phyloP scores from a whole-genome alignment of 441 rosid genomes.

The Rhodomyrtus psidioides region DNA sequence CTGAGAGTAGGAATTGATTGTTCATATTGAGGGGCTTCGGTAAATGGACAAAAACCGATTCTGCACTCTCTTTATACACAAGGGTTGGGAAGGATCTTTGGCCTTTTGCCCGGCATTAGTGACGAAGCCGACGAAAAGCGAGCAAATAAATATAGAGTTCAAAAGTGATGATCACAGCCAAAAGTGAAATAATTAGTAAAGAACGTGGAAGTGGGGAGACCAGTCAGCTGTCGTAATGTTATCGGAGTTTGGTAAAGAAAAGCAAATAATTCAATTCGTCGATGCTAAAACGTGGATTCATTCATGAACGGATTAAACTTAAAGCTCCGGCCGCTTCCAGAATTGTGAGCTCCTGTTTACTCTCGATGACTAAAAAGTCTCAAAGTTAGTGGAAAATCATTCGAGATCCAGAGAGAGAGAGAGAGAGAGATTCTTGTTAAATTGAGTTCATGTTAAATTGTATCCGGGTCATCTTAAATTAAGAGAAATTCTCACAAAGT shows the following conservation, averaged over 20 bases:
- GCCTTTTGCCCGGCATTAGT: background rate
- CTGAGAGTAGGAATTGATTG: background rate
- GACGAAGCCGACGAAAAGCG: background rate
- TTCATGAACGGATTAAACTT: background rate
- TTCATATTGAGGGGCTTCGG: background rate
- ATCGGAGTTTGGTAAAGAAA: background rate
- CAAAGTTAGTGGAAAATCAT: too few species aligned
- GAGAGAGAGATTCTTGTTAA: too few species aligned
- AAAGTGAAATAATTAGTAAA: too few species aligned
- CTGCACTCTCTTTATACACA: background rate
- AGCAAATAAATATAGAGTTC: background rate
- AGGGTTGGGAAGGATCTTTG: background rate
- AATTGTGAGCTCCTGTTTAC: too few species aligned
- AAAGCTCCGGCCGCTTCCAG: background rate
- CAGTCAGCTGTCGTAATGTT: too few species aligned
- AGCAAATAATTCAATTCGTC: background rate
- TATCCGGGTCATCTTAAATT: too few species aligned
- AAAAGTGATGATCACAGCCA: background rate
- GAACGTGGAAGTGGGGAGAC: too few species aligned
- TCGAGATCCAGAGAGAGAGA: too few species aligned
- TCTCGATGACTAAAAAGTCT: too few species aligned
- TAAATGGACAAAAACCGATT: background rate
- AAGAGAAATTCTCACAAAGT: too few species aligned
- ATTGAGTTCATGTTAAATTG: too few species aligned
- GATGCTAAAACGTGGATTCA: background rate